phyloP scores from a whole-genome alignment of 1,139 yeast genomes.

The Diutina rugosa region DNA sequence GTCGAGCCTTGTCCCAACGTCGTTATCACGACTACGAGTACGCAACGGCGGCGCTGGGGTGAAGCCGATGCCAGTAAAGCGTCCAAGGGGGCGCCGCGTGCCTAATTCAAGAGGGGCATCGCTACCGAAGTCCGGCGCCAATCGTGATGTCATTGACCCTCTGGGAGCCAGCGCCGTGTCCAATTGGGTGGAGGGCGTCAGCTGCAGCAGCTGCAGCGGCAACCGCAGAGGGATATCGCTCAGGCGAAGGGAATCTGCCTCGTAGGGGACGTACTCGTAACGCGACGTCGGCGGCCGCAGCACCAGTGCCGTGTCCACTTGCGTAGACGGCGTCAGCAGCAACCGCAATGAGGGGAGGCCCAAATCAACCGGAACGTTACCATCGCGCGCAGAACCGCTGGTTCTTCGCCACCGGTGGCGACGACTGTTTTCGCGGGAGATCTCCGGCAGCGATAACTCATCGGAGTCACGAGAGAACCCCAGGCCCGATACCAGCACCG shows the following conservation, averaged over 20 bases:
- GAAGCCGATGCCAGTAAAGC: not conserved
- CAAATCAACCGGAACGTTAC: not conserved
- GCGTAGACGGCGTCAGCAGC: not conserved
- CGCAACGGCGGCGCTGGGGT: not conserved
- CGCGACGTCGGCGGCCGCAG: not conserved
- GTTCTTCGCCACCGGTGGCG: too few relatives aligned
- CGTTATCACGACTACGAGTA: not conserved
- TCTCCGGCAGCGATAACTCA: not conserved
- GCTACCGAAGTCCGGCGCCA: not conserved
- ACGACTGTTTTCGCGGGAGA: not conserved
- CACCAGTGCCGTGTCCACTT: not conserved
- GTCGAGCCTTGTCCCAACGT: not conserved
- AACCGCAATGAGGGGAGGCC: not conserved
- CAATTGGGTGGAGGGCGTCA: not conserved
- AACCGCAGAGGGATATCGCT: not conserved
- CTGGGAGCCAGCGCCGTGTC: not conserved
- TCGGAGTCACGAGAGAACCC: not conserved
- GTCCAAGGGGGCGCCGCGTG: not conserved
- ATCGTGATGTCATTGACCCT: conserved; percentile 5
- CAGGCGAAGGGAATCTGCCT: not conserved
- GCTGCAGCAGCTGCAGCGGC: not conserved
- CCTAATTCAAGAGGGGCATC: not conserved
- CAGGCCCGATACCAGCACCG: not conserved
- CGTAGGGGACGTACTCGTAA: not conserved
- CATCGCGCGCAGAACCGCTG: not conserved